phyloP scores from a whole-genome alignment of 163 green algal genomes.

The Scenedesmus sp. region DNA sequence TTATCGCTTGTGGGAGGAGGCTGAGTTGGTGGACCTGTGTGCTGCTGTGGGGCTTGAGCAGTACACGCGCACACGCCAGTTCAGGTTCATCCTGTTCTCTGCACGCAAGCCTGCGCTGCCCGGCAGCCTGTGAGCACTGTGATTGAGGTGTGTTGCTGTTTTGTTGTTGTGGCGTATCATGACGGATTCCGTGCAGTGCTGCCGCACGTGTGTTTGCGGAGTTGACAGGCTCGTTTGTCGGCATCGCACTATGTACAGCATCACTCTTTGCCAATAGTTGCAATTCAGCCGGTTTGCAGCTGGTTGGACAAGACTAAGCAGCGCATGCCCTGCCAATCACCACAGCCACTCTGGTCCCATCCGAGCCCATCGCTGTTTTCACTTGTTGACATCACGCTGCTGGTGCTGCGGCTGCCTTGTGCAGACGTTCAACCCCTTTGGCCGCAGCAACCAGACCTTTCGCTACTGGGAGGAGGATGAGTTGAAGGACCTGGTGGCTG shows the following conservation, averaged over 20 bases:
- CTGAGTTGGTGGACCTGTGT: conserved; percentile 43
- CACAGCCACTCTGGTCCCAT: no score
- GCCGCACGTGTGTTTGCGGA: background rate
- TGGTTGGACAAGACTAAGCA: no score
- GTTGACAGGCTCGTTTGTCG: background rate
- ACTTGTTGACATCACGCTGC: background rate
- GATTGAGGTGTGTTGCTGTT: background rate
- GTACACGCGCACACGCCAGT: background rate
- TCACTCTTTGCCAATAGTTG: no score
- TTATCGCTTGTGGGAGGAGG: conserved; percentile 47
- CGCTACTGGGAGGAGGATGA: conserved; percentile 54
- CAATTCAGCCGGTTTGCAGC: no score
- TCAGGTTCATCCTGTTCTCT: conserved; percentile 44
- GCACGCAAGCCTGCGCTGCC: conserved; percentile 17
- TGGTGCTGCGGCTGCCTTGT: conserved; percentile 16
- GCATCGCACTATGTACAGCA: no score
- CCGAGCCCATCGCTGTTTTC: no score
- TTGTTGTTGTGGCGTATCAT: background rate
- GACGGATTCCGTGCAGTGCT: background rate
- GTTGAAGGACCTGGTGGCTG: conserved; percentile 43
- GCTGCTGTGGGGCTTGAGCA: conserved; percentile 10
- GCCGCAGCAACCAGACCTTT: conserved; percentile 9
- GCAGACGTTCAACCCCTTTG: conserved; percentile 50
- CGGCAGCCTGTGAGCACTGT: background rate
- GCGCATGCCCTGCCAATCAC: no score